These are phyloP conservation scores for Psilocybe cubensis DNA, from an alignment of 768 basidiomycete species.

Conservation along the genomic window DNA sequence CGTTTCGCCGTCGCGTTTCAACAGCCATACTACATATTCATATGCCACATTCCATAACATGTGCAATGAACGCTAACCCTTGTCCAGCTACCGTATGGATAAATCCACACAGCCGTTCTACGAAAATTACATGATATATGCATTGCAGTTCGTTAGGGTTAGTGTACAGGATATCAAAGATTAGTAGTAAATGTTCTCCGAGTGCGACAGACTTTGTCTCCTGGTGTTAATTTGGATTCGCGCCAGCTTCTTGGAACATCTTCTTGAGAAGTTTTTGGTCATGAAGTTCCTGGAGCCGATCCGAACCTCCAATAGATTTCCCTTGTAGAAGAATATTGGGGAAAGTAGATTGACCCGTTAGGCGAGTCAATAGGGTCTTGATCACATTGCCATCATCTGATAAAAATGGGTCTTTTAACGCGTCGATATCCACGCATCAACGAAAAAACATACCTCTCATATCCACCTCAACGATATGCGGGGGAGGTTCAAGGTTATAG, in stretches of 20 bases:
- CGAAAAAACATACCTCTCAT: slow-evolving; percentile 51
- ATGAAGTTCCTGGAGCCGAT: slow-evolving; percentile 59
- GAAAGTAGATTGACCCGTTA: slow-evolving; percentile 72
- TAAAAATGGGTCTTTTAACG: not conserved
- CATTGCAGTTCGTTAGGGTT: not conserved
- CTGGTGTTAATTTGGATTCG: slow-evolving; percentile 21
- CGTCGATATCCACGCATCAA: not conserved
- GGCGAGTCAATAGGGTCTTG: slow-evolving; percentile 65
- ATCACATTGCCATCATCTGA: slow-evolving; percentile 65
- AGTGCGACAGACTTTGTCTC: not conserved
- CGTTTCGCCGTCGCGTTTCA: too few relatives aligned
- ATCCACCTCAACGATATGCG: slow-evolving; percentile 78
- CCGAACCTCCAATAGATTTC: slow-evolving; percentile 66
- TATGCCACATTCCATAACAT: too few relatives aligned
- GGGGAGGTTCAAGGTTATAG: slow-evolving; percentile 65
- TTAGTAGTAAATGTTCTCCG: not conserved
- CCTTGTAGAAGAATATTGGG: slow-evolving; percentile 76
- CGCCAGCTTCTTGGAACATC: slow-evolving; percentile 52
- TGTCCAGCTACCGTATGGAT: too few relatives aligned
- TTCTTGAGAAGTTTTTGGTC: slow-evolving; percentile 43
- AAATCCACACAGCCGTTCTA: too few relatives aligned
- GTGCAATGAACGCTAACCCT: too few relatives aligned
- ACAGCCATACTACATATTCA: too few relatives aligned
- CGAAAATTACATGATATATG: not conserved
- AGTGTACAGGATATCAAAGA: not conserved